A percentile compares a stretch with the other conserved stretches of the same genome.
These are phyloP conservation scores for Prosopis cineraria DNA, from an alignment of 306 rosid species.

Conservation along the genomic window DNA sequence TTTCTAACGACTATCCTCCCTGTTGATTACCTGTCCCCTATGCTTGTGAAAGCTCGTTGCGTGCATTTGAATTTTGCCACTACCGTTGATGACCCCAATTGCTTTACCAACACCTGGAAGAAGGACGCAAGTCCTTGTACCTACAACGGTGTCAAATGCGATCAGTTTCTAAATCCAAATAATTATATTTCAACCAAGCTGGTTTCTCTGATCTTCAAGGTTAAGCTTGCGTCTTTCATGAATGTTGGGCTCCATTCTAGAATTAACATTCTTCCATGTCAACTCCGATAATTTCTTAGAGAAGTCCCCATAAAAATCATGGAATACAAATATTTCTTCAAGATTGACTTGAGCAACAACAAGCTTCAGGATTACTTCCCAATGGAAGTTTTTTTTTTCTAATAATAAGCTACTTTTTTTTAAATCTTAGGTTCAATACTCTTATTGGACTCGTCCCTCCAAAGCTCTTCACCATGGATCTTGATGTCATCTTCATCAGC, in stretches of 20 bases:
- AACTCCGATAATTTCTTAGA: slow-evolving; percentile 68
- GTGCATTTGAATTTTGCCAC: slow-evolving; percentile 29
- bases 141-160: slow-evolving; percentile 39
- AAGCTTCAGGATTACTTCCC: slow-evolving; percentile 45
- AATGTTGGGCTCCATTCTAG: slow-evolving; percentile 36
- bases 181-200: slow-evolving; percentile 50
- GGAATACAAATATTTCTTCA: slow-evolving; percentile 39
- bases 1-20: slow-evolving; percentile 2
- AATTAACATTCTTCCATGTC: slow-evolving; percentile 64
- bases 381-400: not conserved
- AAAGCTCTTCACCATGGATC: slow-evolving; percentile 31
- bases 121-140: not conserved
- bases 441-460: slow-evolving; percentile 41
- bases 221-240: not conserved
- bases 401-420: slow-evolving; percentile 40
- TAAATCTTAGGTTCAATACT: slow-evolving; percentile 66
- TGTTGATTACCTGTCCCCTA: not conserved
- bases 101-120: slow-evolving; percentile 29
- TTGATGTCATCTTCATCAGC: slow-evolving; percentile 67
- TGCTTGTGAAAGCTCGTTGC: not conserved
- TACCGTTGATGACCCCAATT: not conserved
- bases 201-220: not conserved
- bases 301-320: not conserved
- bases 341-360: slow-evolving; percentile 80
- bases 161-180: not conserved